phyloP scores from a whole-genome alignment of 208 protist genomes.

The Zelonia costaricensis region DNA sequence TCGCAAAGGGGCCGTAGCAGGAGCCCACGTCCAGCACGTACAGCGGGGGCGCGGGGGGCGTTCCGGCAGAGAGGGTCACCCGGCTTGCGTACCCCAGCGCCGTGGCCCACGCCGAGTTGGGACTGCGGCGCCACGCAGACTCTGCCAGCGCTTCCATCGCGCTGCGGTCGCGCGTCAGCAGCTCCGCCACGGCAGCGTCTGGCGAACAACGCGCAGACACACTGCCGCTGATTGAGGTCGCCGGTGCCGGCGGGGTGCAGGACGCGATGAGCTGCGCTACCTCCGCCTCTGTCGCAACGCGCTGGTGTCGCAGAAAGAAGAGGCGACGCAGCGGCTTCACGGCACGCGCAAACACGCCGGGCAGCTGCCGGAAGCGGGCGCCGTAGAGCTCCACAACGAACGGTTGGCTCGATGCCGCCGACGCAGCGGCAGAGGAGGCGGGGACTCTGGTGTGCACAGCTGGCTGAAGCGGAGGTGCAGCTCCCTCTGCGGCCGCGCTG shows the following conservation, averaged over 20 bases:
- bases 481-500: too few species aligned
- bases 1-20: conserved; percentile 83
- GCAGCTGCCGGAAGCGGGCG: conserved; percentile 30
- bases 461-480: too few species aligned
- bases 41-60: conserved; percentile 29
- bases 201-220: too few species aligned
- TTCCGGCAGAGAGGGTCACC: not conserved
- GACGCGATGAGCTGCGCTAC: conserved; percentile 33
- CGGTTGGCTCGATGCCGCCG: not conserved
- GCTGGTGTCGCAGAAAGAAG: conserved; percentile 50
- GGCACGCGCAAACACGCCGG: conserved; percentile 37
- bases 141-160: conserved; percentile 1
- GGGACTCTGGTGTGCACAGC: too few species aligned
- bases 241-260: not conserved
- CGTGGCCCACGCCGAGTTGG: conserved; percentile 16
- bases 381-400: conserved; percentile 5
- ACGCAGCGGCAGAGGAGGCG: not conserved
- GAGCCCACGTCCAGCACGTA: conserved; percentile 75
- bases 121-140: conserved; percentile 14
- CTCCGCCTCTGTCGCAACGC: conserved; percentile 57
- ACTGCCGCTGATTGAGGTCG: not conserved
- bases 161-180: conserved; percentile 2
- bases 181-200: conserved; percentile 1
- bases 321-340: conserved; percentile 57
- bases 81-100: conserved; percentile 12